Evolutionary conservation across 2,329 filamentous ascomycete genomes (phyloP), one percentile per base, ranked within the genome.

Genomic region (Cladosporium phlei): DNA sequence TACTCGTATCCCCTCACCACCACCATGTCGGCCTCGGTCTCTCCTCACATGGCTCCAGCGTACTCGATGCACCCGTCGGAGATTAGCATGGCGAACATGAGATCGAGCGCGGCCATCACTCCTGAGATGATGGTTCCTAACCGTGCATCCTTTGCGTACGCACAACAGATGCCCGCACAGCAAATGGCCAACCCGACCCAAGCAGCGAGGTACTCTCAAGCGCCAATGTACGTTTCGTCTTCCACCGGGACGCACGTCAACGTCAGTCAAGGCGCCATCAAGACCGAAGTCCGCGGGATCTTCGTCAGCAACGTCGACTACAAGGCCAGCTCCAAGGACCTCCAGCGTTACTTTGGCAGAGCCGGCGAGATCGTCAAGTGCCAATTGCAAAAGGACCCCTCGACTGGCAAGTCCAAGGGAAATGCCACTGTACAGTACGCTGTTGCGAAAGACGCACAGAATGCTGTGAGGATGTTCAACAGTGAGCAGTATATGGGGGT

Each of bases 301-400:
- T 62, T 62, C 43, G 55, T 63, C 24, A 56, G 49, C 14, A 52
- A 51, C 12, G 47, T 64, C 5, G 55, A 52, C 53, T 62, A 51
- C 55, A 56, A 57, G 50, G 56, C 58, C 14, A 46, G 48, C n/a
- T 42, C 48, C 9, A 49, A 49, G 16, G 59, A 62, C 14, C 52
- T 64, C 22, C 43, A 57, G 33, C 43, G 28, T 2, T 40, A 53
- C 33, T 64, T 64, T 54, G 38, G 48, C 38, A 39, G 46, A 44
- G 58, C 54, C 19, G 61, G 61, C 16, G 33, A 51, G 7, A 54
- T 64, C 34, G 49, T 52, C 19, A 56, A 54, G 21, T 54, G 57
- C 37, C 38, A 48, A 7, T 27, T 47, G 17, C 37, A 37, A 12
- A 58, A 54, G 42, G 55, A 61, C 27, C 16, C 48, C 2, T 14